A percentile compares a stretch with the other conserved stretches of the same genome.
Evolutionary conservation across 2,329 filamentous ascomycete species (phyloP).

Genomic region (Monosporascus cannonballus): DNA sequence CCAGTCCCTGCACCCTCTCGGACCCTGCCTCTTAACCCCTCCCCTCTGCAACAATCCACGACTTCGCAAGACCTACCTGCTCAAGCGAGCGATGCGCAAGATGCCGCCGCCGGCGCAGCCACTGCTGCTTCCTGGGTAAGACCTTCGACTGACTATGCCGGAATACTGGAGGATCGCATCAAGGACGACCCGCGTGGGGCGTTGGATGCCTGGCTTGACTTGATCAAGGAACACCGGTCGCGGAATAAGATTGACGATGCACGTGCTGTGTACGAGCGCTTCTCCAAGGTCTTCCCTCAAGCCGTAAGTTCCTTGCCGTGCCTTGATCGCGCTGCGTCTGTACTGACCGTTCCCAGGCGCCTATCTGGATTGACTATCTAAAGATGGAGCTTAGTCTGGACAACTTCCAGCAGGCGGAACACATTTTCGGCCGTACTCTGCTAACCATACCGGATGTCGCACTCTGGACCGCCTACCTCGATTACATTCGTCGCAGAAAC

Average conservation of each 20-base stretch:
- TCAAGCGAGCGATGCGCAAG: conserved; percentile 11
- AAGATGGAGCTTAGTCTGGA: conserved; percentile 86
- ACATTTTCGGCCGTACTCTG: conserved; percentile 76
- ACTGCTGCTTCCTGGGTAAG: conserved; percentile 18
- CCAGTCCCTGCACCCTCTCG: conserved; percentile 17
- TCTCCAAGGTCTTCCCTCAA: conserved; percentile 82
- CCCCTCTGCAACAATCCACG: conserved; percentile 19
- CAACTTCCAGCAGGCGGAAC: conserved; percentile 73
- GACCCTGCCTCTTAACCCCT: conserved; percentile 12
- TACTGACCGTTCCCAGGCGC: conserved; percentile 58
- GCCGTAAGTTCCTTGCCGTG: conserved; percentile 59
- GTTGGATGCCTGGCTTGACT: conserved; percentile 80
- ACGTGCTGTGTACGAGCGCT: conserved; percentile 75
- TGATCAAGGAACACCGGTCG: conserved; percentile 79
- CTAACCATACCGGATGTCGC: conserved; percentile 74
- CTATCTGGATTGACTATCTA: conserved; percentile 84
- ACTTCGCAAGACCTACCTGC: conserved; percentile 9
- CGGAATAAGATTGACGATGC: conserved; percentile 78
- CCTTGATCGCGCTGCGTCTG: neutral
- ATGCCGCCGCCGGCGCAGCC: conserved; percentile 3
- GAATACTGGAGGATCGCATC: conserved; percentile 83
- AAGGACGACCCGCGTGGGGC: conserved; percentile 90
- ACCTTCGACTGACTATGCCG: conserved; percentile 63
- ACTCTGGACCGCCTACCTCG: conserved; percentile 89
- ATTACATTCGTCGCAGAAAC: conserved; percentile 89